These are phyloP conservation scores for Sphagnum contortum DNA, from an alignment of 225 moss, liverwort and hornwort species.

Conservation along the genomic window DNA sequence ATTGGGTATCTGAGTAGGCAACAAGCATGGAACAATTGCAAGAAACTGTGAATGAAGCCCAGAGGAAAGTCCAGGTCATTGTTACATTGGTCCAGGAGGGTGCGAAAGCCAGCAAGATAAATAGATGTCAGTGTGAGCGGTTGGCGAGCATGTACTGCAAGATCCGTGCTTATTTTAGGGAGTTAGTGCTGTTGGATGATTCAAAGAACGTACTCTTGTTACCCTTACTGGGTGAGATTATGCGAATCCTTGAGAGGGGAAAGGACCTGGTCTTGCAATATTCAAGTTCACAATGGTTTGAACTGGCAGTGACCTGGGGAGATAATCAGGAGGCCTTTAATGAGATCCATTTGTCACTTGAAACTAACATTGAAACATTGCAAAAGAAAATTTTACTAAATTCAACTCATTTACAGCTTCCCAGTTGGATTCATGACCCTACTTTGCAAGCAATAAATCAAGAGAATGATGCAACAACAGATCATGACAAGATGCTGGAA, in stretches of 20 bases:
- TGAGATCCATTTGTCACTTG: background rate
- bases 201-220: background rate
- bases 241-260: conserved; percentile 1
- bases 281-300: background rate
- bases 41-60: background rate
- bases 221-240: background rate
- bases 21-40: too few relatives aligned
- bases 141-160: background rate
- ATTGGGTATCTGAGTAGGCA: too few relatives aligned
- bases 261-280: background rate
- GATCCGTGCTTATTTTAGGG: conserved; percentile 1
- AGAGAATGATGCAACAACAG: background rate
- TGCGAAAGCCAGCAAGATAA: background rate
- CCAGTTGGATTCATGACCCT: background rate
- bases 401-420: background rate
- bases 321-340: background rate
- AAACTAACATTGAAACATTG: background rate
- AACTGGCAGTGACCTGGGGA: background rate
- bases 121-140: conserved; percentile 3
- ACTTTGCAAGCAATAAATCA: background rate
- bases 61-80: background rate
- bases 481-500: background rate
- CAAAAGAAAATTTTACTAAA: background rate
- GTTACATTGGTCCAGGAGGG: background rate
- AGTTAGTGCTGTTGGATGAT: background rate